Evolutionary conservation across 148 eudicot genomes (phyloP), one percentile per base, ranked within the genome.

Genomic region (Camellia lanceoleosa): DNA sequence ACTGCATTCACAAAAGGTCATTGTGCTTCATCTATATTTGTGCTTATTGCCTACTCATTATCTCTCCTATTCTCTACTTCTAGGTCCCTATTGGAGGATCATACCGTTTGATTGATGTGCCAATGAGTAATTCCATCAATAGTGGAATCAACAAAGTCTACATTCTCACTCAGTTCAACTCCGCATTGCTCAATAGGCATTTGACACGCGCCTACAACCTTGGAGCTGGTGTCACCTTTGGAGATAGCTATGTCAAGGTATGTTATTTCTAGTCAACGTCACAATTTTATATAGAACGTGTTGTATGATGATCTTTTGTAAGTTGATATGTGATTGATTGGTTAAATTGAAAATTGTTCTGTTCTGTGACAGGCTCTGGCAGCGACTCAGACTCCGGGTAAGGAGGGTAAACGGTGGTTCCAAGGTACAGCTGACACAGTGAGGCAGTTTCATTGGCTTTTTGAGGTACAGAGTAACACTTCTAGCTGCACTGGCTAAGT

Each of bases 101-200:
- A 18, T 96, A 96, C 83, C 86, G 99, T 85, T 88, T 96, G 69
- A 94, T 96, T 52, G 99, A 96, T 78, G 99, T 96, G 74, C 98
- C 99, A 23, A 96, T 96, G 99, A 96, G 99, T 82, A 96, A 96
- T 88, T 96, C 98, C 86, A 96, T 96, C 76, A 96, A 96, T 85
- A 93, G 99, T 65, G 98, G 99, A 63, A 90, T 96, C 87, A 93
- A 96, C 86, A 96, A 93, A 79, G 93, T 96, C 5, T 96, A 96
- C 82, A 96, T 96, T 72, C 95, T 96, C 46, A 96, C 99, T 52
- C 98, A 96, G 82, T 96, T 90, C 91, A 96, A 96, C 86, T 96
- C 99, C 14, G 95, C 98, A n/a, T 96, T 98, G 5, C 98, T 96
- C 60, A 96, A 96, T 76, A 86, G 99, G 80, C 99, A 96, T 80